These are phyloP conservation scores for Erodium chrysanthum DNA, from an alignment of 441 rosid species.

Conservation along the genomic window DNA sequence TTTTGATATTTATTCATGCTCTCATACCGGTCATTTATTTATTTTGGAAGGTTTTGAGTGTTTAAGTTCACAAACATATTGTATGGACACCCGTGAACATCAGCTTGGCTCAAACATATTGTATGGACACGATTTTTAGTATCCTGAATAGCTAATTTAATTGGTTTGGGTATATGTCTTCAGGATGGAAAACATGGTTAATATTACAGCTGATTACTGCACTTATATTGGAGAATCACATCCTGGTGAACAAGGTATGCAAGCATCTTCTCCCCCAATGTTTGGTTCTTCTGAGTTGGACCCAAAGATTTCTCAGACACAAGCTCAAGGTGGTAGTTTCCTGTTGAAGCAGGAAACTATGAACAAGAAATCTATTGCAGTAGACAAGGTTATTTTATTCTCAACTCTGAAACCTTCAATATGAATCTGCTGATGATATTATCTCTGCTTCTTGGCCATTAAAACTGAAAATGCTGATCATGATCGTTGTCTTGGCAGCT, in stretches of 20 bases:
- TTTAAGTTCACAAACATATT: neutral
- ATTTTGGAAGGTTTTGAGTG: neutral
- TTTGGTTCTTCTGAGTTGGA: constrained; percentile 34
- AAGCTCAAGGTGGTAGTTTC: constrained; percentile 39
- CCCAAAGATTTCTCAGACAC: constrained; percentile 35
- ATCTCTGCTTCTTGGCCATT: neutral
- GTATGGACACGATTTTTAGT: neutral
- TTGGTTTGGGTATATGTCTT: constrained; percentile 11
- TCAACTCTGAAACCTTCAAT: neutral
- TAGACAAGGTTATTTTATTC: constrained; percentile 64
- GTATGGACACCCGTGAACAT: neutral
- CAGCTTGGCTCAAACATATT: neutral
- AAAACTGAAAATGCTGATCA: constrained; percentile 5
- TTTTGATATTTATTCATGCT: constrained; percentile 10
- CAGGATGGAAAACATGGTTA: constrained; percentile 39
- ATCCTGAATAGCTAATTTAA: neutral
- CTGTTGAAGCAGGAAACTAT: constrained; percentile 61
- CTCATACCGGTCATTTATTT: neutral
- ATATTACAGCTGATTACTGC: constrained; percentile 25
- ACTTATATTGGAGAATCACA: constrained; percentile 30
- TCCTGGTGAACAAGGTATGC: constrained; percentile 21
- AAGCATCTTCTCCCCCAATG: constrained; percentile 27
- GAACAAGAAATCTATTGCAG: constrained; percentile 68
- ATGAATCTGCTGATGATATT: neutral
- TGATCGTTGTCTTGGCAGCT: constrained; percentile 43